Conservation (phyloP, 179 eudicot species). For the Sideroxylon spinosum region DNA sequence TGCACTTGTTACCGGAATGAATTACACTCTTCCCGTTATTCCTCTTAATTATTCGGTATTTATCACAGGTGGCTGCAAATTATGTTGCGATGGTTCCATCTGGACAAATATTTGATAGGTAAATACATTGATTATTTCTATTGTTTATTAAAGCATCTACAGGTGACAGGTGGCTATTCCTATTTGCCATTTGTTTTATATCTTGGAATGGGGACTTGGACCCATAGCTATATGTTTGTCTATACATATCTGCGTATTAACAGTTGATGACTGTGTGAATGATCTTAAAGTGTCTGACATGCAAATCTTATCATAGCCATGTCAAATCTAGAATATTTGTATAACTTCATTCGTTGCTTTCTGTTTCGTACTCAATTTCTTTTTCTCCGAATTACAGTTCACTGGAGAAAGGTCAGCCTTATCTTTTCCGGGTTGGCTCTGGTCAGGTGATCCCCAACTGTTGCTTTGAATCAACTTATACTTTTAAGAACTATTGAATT, state of each 20-base stretch:
- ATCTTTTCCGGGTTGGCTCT: conserved; percentile 87
- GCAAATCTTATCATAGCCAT: neutral
- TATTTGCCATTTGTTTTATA: neutral
- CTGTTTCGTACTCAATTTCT: neutral
- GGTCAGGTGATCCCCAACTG: conserved; percentile 61
- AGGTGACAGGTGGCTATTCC: neutral
- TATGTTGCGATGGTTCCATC: conserved; percentile 98
- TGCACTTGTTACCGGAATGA: neutral
- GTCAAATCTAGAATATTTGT: neutral
- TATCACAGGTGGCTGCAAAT: conserved; percentile 85
- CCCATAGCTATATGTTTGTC: neutral
- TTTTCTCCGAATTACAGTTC: conserved; percentile 49
- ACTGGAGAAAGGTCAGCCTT: conserved; percentile 71
- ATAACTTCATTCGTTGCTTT: neutral
- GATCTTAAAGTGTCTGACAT: neutral
- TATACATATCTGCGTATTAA: conserved; percentile 3
- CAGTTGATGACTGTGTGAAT: neutral
- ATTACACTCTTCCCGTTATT: neutral
- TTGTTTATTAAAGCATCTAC: neutral
- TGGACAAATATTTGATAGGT: conserved; percentile 96
- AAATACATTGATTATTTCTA: neutral
- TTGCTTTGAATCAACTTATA: neutral
- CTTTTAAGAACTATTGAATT: too few relatives aligned
- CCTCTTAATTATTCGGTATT: neutral
- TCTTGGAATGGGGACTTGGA: too few relatives aligned